Percentiles rank a stretch among this genome's conserved stretches.
phyloP scores from a whole-genome alignment of 179 eudicot genomes.

The Patellifolia procumbens region DNA sequence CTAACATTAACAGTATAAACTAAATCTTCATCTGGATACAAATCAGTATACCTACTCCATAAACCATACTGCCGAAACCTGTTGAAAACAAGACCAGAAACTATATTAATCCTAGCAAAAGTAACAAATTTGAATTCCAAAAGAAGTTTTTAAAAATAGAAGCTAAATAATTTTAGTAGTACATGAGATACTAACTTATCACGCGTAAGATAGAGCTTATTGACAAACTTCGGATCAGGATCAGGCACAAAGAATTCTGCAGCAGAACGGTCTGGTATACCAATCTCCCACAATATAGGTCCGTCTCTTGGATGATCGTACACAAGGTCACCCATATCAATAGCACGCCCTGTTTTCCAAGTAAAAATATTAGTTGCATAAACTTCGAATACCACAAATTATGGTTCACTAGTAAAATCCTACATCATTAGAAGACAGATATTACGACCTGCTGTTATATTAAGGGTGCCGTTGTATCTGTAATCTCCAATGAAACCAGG shows the following conservation, averaged over 20 bases:
- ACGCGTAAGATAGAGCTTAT: constrained; percentile 47
- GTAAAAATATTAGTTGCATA: neutral
- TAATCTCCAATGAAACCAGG: constrained; percentile 89
- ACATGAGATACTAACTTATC: constrained; percentile 38
- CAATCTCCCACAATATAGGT: constrained; percentile 96
- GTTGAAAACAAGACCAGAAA: constrained; percentile 19
- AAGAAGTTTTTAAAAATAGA: neutral
- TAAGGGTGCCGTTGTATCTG: constrained; percentile 39
- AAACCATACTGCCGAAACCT: constrained; percentile 93
- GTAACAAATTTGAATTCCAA: too few species aligned
- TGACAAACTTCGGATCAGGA: constrained; percentile 72
- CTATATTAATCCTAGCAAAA: too few species aligned
- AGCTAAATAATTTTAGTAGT: neutral
- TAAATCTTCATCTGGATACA: constrained; percentile 76
- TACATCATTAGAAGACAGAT: neutral
- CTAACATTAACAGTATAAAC: constrained; percentile 68
- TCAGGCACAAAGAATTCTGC: constrained; percentile 90
- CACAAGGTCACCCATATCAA: constrained; percentile 69
- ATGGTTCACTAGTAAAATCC: neutral
- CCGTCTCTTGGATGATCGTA: constrained; percentile 91
- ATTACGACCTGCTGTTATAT: constrained; percentile 58
- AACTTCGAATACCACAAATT: neutral
- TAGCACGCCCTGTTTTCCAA: constrained; percentile 42
- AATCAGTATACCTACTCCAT: constrained; percentile 81
- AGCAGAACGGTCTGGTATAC: constrained; percentile 89